These are phyloP conservation scores for Claviceps sp. DNA, from an alignment of 2,329 filamentous ascomycete species.

Conservation along the genomic window DNA sequence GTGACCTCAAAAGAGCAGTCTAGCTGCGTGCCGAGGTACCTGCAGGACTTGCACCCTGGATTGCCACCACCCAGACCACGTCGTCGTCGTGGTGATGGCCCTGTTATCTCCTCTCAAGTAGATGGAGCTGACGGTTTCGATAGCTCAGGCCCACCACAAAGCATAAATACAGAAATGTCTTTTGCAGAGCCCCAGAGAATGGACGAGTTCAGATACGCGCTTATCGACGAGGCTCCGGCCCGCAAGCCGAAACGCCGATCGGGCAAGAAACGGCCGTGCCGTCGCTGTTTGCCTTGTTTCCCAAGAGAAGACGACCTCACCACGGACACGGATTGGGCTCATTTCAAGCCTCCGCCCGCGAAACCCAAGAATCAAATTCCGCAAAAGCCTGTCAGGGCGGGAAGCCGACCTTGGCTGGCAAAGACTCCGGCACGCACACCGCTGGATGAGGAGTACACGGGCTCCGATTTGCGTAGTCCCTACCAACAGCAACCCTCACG, in stretches of 20 bases:
- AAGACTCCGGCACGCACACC: neutral
- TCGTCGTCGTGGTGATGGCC: neutral
- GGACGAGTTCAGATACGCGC: constrained; percentile 21
- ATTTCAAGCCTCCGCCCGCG: constrained; percentile 9
- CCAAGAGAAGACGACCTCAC: constrained; percentile 11
- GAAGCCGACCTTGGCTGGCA: neutral
- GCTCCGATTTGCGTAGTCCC: constrained; percentile 5
- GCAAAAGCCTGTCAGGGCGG: neutral
- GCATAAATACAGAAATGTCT: constrained; percentile 18
- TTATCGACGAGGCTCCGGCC: constrained; percentile 18
- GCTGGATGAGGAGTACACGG: neutral
- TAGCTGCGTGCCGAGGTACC: constrained; percentile 15
- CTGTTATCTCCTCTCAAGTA: constrained; percentile 11
- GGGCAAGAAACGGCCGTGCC: constrained; percentile 7
- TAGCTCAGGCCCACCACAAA: constrained; percentile 10
- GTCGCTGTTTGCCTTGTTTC: constrained; percentile 19
- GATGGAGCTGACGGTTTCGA: constrained; percentile 14
- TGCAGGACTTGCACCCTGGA: constrained; percentile 4
- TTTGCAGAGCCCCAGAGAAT: constrained; percentile 17
- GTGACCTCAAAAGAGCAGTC: constrained; percentile 38
- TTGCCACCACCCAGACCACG: neutral
- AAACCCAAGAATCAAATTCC: neutral
- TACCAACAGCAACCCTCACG: neutral
- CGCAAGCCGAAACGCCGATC: constrained; percentile 10
- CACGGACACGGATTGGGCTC: constrained; percentile 13